Evolutionary conservation across 345 rosid genomes (phyloP), one percentile per base, ranked within the genome.

Genomic region (Eucalyptus sp.): DNA sequence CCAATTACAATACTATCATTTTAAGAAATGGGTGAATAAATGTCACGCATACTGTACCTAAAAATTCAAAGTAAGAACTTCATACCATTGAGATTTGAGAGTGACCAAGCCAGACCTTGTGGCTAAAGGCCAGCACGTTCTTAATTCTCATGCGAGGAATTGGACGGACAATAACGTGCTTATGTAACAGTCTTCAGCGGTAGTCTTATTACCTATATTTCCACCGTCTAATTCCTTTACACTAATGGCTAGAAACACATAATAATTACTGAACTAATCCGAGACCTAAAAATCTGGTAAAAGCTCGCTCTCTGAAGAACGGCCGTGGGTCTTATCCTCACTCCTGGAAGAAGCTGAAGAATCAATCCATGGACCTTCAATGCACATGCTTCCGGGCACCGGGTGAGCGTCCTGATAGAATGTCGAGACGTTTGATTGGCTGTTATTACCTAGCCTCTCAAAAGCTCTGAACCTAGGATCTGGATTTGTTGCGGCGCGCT

Each of bases 401-500:
- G 89, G 86, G 31, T 54, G 93, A 90, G 92, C 91, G 29, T 91
- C 94, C 60, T 92, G 93, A 24, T 94, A 93, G 86, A 18, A 89
- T 27, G 87, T 90, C 11, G 97, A 94, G 50, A 87, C 88, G 64
- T 88, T 86, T 41, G 95, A 92, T 50, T 95, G 97, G 88, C 95
- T 96, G 86, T 96, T 95, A 14, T 94, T 94, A 25, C 96, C 94
- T 54, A 96, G 87, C 76, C 89, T 89, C 91, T 97, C 98, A 14
- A 97, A 94, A 83, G 99, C 98, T 90, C 91, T 96, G 93, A 96
- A 96, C 87, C 98, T 94, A 56, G 95, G 94, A 46, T 96, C 98
- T 24, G 90, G 93, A 33, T 91, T 90, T 50, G 91, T 89, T 56
- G 87, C 56, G 54, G 89, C 90, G 50, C 96, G 93, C 92, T 94